Evolutionary conservation across 805 yeast species (phyloP).

Genomic region (Candida cerambycidarum): DNA sequence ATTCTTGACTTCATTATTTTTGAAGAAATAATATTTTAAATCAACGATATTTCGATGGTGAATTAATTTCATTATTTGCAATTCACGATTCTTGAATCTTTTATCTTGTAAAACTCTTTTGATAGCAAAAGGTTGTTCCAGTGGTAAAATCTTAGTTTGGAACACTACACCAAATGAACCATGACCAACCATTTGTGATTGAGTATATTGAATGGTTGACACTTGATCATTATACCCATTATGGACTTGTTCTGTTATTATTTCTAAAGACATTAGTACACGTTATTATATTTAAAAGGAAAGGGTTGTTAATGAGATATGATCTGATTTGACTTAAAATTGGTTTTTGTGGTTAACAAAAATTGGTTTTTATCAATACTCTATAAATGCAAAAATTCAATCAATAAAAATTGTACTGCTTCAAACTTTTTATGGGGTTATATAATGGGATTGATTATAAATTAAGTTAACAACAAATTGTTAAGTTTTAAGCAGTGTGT

Average conservation of each 20-base stretch:
- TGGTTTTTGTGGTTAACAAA: background rate
- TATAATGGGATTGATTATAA: background rate
- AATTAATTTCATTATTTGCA: conserved; percentile 90
- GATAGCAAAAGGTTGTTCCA: conserved; percentile 83
- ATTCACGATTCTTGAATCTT: conserved; percentile 89
- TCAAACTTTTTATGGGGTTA: background rate
- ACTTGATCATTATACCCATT: conserved; percentile 70
- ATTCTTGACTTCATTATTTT: conserved; percentile 67
- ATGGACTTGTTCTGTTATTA: conserved; percentile 62
- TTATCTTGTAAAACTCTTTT: conserved; percentile 96
- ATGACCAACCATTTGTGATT: conserved; percentile 91
- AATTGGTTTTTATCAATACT: too few relatives aligned
- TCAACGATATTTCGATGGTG: conserved; percentile 87
- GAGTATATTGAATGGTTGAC: conserved; percentile 69
- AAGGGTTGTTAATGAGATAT: too few relatives aligned
- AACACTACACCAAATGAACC: conserved; percentile 99
- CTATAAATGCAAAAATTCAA: conserved; percentile 6
- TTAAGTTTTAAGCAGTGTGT: background rate
- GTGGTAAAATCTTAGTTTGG: conserved; percentile 73
- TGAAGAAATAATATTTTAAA: conserved; percentile 81
- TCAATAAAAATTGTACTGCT: background rate
- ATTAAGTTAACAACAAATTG: too few relatives aligned
- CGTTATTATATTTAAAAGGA: too few relatives aligned
- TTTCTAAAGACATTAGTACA: conserved; percentile 28
- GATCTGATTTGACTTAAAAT: background rate